Conservation (phyloP, 345 rosid genomes). For the Cardiospermum halicacabum region DNA sequence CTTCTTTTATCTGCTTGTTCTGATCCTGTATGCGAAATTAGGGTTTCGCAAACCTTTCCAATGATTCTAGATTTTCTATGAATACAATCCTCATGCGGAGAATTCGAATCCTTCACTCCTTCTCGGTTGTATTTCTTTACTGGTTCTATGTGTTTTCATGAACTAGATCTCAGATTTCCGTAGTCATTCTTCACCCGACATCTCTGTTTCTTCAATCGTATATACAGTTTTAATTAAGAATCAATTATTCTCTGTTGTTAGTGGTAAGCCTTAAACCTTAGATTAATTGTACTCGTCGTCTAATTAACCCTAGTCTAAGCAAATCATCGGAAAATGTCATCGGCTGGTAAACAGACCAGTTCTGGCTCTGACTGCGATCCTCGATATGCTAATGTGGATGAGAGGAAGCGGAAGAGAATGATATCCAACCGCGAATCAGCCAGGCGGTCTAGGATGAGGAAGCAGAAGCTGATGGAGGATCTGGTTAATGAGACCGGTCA, state of each 20-base stretch:
- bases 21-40: slow-evolving; percentile 10
- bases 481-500: slow-evolving; percentile 41
- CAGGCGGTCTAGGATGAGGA: slow-evolving; percentile 73
- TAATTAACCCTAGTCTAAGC: not conserved
- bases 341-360: slow-evolving; percentile 39
- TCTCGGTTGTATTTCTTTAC: slow-evolving; percentile 90
- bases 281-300: not conserved
- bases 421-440: slow-evolving; percentile 88
- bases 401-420: slow-evolving; percentile 86
- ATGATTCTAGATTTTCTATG: slow-evolving; percentile 60
- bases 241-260: not conserved
- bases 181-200: not conserved
- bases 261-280: not conserved
- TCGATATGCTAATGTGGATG: slow-evolving; percentile 41
- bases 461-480: slow-evolving; percentile 67
- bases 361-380: slow-evolving; percentile 71
- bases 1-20: not conserved
- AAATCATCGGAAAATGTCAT: slow-evolving; percentile 26
- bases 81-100: slow-evolving; percentile 59
- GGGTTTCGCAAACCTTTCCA: slow-evolving; percentile 14
- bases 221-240: not conserved
- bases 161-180: slow-evolving; percentile 14
- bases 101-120: slow-evolving; percentile 74
- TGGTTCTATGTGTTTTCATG: slow-evolving; percentile 86
- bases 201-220: not conserved